These are phyloP conservation scores for Fusarium sambucinum DNA, from an alignment of 2,329 filamentous ascomycete species.

Conservation along the genomic window DNA sequence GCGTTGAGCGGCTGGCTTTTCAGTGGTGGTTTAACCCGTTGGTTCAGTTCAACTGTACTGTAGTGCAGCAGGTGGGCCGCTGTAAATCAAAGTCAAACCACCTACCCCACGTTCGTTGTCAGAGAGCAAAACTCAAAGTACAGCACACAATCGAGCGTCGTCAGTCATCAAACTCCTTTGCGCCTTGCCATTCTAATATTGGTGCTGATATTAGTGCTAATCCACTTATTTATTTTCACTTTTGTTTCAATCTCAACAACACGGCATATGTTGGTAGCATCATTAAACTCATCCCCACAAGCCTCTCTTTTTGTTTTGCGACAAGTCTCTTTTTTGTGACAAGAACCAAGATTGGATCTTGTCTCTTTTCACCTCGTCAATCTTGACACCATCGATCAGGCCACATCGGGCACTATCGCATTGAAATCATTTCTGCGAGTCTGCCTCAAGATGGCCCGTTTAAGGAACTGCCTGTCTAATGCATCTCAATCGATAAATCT, in stretches of 20 bases:
- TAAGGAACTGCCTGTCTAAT: not conserved
- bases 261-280: slow-evolving; percentile 12
- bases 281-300: slow-evolving; percentile 25
- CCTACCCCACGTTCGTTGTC: slow-evolving; percentile 17
- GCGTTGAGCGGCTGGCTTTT: too few relatives aligned
- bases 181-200: slow-evolving; percentile 32
- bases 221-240: slow-evolving; percentile 36
- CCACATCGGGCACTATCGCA: slow-evolving; percentile 28
- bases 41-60: slow-evolving; percentile 8
- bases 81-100: slow-evolving; percentile 15
- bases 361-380: slow-evolving; percentile 15
- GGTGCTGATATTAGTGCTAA: slow-evolving; percentile 19
- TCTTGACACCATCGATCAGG: slow-evolving; percentile 19
- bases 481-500: slow-evolving; percentile 14
- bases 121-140: slow-evolving; percentile 16
- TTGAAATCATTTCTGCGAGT: not conserved
- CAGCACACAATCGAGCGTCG: not conserved
- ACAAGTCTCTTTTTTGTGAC: slow-evolving; percentile 1
- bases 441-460: slow-evolving; percentile 4
- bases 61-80: slow-evolving; percentile 25
- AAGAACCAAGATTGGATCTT: slow-evolving; percentile 1
- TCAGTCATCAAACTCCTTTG: too few relatives aligned
- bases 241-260: slow-evolving; percentile 41
- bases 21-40: slow-evolving; percentile 28
- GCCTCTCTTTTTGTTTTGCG: slow-evolving; percentile 26